Conservation (phyloP, 1,284 basidiomycete species). For the Ceratobasidium sp. region DNA sequence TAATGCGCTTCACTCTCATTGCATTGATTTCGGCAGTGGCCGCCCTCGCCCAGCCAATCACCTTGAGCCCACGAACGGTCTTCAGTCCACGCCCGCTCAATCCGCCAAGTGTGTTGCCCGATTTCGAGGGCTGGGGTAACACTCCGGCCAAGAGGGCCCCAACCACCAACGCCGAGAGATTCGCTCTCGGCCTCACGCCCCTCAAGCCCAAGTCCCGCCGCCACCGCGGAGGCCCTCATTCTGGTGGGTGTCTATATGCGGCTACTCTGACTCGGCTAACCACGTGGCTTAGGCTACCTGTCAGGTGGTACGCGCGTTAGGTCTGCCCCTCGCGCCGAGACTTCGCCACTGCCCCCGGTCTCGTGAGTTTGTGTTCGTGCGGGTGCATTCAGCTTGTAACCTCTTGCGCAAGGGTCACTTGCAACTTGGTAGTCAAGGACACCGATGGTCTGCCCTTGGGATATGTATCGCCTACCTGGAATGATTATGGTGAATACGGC, state of each 20-base stretch:
- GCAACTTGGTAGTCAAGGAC: neutral
- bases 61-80: no score
- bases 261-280: neutral
- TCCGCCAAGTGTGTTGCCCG: neutral
- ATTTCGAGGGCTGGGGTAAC: neutral
- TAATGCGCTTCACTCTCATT: neutral
- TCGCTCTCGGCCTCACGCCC: conserved; percentile 12
- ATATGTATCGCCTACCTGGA: neutral
- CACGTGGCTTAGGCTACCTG: neutral
- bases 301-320: neutral
- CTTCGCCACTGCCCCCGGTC: neutral
- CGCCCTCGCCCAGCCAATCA: neutral
- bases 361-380: neutral
- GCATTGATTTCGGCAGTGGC: neutral
- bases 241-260: neutral
- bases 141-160: neutral
- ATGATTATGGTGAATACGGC: neutral
- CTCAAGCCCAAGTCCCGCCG: conserved; percentile 21
- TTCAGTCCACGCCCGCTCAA: neutral
- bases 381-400: neutral
- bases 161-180: conserved; percentile 30
- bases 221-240: neutral
- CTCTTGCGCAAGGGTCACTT: neutral
- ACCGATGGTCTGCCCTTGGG: neutral
- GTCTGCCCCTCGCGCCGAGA: neutral